Evolutionary conservation across 192 early-diverging fungal species (phyloP).

Genomic region (Dimargaris cristalligena): DNA sequence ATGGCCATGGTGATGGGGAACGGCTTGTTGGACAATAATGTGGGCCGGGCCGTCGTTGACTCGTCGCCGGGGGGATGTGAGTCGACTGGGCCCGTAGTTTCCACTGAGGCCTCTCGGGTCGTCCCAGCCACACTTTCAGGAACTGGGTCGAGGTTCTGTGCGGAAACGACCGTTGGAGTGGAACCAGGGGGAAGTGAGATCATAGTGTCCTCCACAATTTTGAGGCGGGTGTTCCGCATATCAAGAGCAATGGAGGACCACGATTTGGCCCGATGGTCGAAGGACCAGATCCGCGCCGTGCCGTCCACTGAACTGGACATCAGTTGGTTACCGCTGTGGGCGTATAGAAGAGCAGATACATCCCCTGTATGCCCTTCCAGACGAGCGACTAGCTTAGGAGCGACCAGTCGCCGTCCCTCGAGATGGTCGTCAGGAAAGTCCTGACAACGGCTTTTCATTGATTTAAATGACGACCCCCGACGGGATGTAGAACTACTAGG

Average conservation of each 20-base stretch:
- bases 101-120: neutral
- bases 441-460: too few species aligned
- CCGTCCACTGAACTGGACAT: conserved; percentile 65
- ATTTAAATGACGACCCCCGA: conserved; percentile 4
- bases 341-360: conserved; percentile 61
- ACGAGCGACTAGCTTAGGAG: conserved; percentile 34
- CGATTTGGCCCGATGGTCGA: conserved; percentile 23
- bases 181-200: neutral
- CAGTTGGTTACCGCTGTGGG: conserved; percentile 45
- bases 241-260: conserved; percentile 40
- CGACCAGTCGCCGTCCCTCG: conserved; percentile 11
- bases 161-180: neutral
- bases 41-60: neutral
- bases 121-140: neutral
- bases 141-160: neutral
- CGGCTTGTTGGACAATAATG: neutral
- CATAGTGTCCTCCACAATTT: neutral
- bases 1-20: conserved; percentile 42
- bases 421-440: neutral
- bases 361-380: conserved; percentile 51
- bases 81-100: neutral
- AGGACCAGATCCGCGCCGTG: conserved; percentile 55
- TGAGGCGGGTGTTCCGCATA: conserved; percentile 15
- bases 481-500: neutral
- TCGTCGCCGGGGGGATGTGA: neutral